Percentiles rank a stretch among this genome's conserved stretches.
Conservation (phyloP, 805 yeast genomes). For the Candida sanyiensis region DNA sequence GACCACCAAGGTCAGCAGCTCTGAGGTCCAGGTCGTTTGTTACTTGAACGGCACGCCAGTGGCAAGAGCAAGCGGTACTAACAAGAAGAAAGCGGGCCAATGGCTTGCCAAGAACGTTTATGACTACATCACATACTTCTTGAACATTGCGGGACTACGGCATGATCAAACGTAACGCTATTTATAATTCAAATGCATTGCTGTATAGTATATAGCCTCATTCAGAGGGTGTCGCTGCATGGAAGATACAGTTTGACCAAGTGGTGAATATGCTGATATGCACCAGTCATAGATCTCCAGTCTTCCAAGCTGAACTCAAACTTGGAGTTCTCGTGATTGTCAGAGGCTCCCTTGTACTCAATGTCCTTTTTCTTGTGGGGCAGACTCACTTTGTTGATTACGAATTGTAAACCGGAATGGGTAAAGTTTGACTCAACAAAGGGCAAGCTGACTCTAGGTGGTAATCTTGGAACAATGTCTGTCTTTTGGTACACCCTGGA, state of each 20-base stretch:
- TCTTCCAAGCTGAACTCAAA: slow-evolving; percentile 9
- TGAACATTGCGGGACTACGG: not conserved
- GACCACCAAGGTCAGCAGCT: slow-evolving; percentile 14
- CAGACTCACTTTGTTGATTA: slow-evolving; percentile 29
- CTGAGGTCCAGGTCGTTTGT: slow-evolving; percentile 20
- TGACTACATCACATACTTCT: slow-evolving; percentile 12
- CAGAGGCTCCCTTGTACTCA: slow-evolving; percentile 15
- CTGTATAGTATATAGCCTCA: too few relatives aligned
- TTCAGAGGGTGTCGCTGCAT: slow-evolving; percentile 22
- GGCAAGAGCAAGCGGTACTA: slow-evolving; percentile 15
- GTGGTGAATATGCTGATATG: slow-evolving; percentile 19
- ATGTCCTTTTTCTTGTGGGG: slow-evolving; percentile 28
- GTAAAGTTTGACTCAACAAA: slow-evolving; percentile 24
- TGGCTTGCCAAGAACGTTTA: slow-evolving; percentile 17
- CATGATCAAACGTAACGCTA: not conserved
- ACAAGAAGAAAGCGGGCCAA: slow-evolving; percentile 22
- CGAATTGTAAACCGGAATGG: slow-evolving; percentile 32
- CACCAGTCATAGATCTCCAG: slow-evolving; percentile 11
- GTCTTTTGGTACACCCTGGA: slow-evolving; percentile 50
- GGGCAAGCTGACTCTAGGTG: slow-evolving; percentile 35
- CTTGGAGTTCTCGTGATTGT: slow-evolving; percentile 9
- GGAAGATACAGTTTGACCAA: slow-evolving; percentile 23
- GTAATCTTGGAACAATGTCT: slow-evolving; percentile 56
- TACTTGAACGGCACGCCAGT: slow-evolving; percentile 11
- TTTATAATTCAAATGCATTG: not conserved